A percentile compares a stretch with the other conserved stretches of the same genome.
phyloP scores from a whole-genome alignment of 768 basidiomycete genomes.

The Fomitopsis serialis region DNA sequence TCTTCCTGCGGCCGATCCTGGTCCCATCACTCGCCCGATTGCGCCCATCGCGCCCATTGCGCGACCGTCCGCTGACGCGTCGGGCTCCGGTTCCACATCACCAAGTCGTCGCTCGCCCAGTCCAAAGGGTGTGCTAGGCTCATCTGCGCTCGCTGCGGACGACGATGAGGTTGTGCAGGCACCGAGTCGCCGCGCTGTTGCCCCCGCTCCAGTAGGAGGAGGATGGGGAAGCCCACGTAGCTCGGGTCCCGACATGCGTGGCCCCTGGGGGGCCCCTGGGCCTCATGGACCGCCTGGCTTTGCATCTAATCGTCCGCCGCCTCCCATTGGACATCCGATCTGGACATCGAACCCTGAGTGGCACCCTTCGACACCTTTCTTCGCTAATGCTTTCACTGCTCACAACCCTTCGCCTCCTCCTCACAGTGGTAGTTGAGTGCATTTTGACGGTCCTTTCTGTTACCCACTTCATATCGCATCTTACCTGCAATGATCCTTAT shows the following conservation, averaged over 20 bases:
- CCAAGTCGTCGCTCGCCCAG: constrained; percentile 45
- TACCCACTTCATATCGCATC: constrained; percentile 17
- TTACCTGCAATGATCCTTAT: constrained; percentile 21
- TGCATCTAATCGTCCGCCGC: constrained; percentile 14
- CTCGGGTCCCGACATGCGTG: constrained; percentile 30
- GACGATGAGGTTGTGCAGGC: constrained; percentile 73
- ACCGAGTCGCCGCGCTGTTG: constrained; percentile 33
- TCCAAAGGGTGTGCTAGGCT: constrained; percentile 67
- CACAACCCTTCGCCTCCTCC: constrained; percentile 51
- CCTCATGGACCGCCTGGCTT: constrained; percentile 29
- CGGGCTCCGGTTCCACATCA: constrained; percentile 58
- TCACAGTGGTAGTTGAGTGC: constrained; percentile 25
- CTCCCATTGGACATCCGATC: constrained; percentile 22
- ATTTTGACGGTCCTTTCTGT: constrained; percentile 17
- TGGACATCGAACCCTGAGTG: constrained; percentile 36
- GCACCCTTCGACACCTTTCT: constrained; percentile 45
- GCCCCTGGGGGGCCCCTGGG: constrained; percentile 39
- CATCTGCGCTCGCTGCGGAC: constrained; percentile 71
- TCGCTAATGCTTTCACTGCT: constrained; percentile 40
- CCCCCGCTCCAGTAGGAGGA: constrained; percentile 29
- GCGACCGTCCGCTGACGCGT: constrained; percentile 43
- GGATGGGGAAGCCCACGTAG: constrained; percentile 46
- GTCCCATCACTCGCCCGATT: constrained; percentile 51
- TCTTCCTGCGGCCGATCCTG: constrained; percentile 40
- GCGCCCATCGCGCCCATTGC: constrained; percentile 61